Evolutionary conservation across 2,329 filamentous ascomycete species (phyloP).

Genomic region (Aspergillus viridinutans): DNA sequence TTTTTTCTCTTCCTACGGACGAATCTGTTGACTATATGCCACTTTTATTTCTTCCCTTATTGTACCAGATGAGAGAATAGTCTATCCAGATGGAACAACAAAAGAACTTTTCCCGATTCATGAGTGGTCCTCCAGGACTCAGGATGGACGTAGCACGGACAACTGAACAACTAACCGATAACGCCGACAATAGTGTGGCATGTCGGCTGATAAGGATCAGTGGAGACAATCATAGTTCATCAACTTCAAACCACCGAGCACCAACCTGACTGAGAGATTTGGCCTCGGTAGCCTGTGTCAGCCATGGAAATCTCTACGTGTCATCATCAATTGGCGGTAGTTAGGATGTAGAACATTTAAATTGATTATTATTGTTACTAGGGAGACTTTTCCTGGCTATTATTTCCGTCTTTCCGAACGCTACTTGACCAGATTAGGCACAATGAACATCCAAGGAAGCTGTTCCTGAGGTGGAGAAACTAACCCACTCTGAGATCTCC

Average conservation of each 20-base stretch:
- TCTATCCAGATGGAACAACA: conserved; percentile 10
- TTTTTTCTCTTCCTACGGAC: conserved; percentile 22
- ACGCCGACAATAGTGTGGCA: background rate
- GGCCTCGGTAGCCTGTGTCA: background rate
- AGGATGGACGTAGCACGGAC: too few relatives aligned
- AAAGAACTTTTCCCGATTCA: background rate
- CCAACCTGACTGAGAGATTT: background rate
- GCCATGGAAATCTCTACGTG: background rate
- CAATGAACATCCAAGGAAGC: background rate
- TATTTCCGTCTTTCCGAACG: background rate
- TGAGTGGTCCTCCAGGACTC: background rate
- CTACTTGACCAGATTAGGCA: background rate
- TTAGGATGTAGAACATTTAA: background rate
- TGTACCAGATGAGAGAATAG: conserved; percentile 14
- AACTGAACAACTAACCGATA: background rate
- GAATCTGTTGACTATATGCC: conserved; percentile 27
- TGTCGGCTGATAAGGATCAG: background rate
- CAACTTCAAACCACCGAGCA: background rate
- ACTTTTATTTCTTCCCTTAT: conserved; percentile 13
- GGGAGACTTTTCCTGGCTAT: background rate
- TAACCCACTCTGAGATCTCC: too few relatives aligned
- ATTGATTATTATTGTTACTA: background rate
- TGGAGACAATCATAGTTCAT: background rate
- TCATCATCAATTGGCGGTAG: background rate
- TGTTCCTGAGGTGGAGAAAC: background rate